phyloP scores from a whole-genome alignment of 1,139 yeast genomes.

The Taiozyma onychis region DNA sequence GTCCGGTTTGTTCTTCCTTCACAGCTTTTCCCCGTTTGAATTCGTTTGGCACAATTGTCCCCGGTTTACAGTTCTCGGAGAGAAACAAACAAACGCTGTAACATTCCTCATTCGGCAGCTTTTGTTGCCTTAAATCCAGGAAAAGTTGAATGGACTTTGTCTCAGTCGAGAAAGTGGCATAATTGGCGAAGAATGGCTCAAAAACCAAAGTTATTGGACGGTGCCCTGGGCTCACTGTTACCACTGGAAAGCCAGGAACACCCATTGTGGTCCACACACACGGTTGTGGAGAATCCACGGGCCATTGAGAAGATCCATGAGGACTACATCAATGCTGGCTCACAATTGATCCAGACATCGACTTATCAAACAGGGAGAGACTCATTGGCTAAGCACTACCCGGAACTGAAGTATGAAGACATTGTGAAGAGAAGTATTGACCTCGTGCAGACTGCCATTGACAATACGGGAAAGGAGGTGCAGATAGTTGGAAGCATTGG shows the following conservation, averaged over 20 bases:
- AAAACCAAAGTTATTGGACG: constrained; percentile 15
- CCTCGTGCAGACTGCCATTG: constrained; percentile 25
- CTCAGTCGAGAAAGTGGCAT: background rate
- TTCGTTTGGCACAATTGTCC: background rate
- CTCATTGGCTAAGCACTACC: constrained; percentile 10
- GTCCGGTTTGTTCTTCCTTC: too few relatives aligned
- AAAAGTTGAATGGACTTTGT: background rate
- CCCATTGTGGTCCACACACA: constrained; percentile 60
- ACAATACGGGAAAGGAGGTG: constrained; percentile 15
- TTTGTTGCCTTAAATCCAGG: background rate
- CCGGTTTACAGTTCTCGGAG: background rate
- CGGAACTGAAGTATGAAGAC: constrained; percentile 7
- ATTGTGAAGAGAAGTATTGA: constrained; percentile 25
- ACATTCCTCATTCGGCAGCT: background rate
- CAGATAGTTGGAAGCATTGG: constrained; percentile 59
- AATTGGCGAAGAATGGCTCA: background rate
- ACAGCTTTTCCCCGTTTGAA: too few relatives aligned
- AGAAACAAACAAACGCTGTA: background rate
- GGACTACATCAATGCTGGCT: constrained; percentile 47
- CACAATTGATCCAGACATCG: constrained; percentile 50
- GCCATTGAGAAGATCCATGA: constrained; percentile 45
- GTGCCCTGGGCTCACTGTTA: constrained; percentile 17
- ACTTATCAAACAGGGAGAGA: constrained; percentile 49
- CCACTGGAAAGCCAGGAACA: constrained; percentile 21
- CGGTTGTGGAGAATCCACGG: constrained; percentile 42